phyloP scores from a whole-genome alignment of 1,139 yeast species.

The Suhomyces ambrosiae region DNA sequence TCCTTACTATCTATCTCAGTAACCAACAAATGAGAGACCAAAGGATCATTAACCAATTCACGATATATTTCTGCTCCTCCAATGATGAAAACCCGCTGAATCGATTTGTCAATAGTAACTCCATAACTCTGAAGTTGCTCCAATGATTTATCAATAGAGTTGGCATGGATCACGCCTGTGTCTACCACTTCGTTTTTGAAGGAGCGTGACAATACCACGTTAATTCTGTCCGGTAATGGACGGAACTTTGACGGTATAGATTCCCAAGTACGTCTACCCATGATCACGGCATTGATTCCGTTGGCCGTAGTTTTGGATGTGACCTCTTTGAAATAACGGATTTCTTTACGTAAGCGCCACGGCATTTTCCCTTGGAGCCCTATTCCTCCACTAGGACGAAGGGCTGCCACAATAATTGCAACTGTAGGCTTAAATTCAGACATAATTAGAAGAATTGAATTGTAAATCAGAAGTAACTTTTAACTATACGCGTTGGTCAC shows the following conservation, averaged over 20 bases:
- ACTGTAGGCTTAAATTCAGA: constrained; percentile 35
- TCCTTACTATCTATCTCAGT: constrained; percentile 60
- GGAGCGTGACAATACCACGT: constrained; percentile 70
- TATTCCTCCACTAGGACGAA: constrained; percentile 78
- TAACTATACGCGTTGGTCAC: background rate
- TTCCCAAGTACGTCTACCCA: constrained; percentile 98
- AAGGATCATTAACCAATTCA: constrained; percentile 46
- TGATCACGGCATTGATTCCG: constrained; percentile 73
- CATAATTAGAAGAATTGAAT: too few species aligned
- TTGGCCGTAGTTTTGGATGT: constrained; percentile 48
- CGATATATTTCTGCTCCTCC: constrained; percentile 93
- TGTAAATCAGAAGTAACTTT: too few species aligned
- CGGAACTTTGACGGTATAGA: constrained; percentile 83
- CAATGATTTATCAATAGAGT: constrained; percentile 51
- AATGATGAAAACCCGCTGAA: constrained; percentile 72
- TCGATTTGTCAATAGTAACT: constrained; percentile 17
- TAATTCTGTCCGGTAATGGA: constrained; percentile 76
- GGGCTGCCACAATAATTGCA: constrained; percentile 79
- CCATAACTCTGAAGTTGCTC: constrained; percentile 20
- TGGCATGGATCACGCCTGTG: constrained; percentile 42
- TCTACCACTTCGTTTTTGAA: constrained; percentile 22
- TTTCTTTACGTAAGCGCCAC: constrained; percentile 84
- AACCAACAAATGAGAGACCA: constrained; percentile 62
- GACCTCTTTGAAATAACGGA: constrained; percentile 78
- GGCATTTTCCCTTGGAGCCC: constrained; percentile 84